Base-by-base conservation (phyloP, 805 yeast genomes). In the Metschnikowia drakensbergensis region DNA sequence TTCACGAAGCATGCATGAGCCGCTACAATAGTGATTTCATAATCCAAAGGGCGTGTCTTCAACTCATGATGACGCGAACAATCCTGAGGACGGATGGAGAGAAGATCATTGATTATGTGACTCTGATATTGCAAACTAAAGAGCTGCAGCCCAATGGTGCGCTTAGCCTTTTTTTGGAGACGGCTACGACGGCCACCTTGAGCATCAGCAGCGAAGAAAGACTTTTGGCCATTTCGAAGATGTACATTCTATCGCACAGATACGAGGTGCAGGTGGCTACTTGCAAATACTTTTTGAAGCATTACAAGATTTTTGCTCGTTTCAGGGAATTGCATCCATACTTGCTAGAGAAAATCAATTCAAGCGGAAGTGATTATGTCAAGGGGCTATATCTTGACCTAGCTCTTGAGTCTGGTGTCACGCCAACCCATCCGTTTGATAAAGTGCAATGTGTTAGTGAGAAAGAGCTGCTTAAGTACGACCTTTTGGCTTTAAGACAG, bases 1-100 rank as follows among this genome's bases (percentile, higher is more conserved):
- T 11, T 37, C 6, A 45, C 13, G 27, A 39, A 0, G 49, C 64
- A 29, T 77, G 74, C 44, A 83, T 84, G 54, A 60, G 63, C 4
- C 25, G 26, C n/a, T 26, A 40, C 11, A 33, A 22, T 23, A 22
- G 33, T 22, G 38, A 31, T 13, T 38, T 46, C 38, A 25, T 35
- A n/a, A 49, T 44, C 31, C 41, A 41, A 40, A 41, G 51, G 25
- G 46, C 54, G 8, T 50, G 49, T 22, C 45, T 51, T 32, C 41
- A 45, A n/a, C 17, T 51, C 5, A 34, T 51, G 39, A 25, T 6
- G 37, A 38, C 33, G 23, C 13, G 13, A n/a, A 27, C 22, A 3
- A 28, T 42, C n/a, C 26, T 38, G 23, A 7, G 17, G 6, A 42
- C 28, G 7, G 48, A 44, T 11, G 11, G 30, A 31, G 31, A 36